Conservation (phyloP, 257 asterid genomes). For the Solanum tarijense region DNA sequence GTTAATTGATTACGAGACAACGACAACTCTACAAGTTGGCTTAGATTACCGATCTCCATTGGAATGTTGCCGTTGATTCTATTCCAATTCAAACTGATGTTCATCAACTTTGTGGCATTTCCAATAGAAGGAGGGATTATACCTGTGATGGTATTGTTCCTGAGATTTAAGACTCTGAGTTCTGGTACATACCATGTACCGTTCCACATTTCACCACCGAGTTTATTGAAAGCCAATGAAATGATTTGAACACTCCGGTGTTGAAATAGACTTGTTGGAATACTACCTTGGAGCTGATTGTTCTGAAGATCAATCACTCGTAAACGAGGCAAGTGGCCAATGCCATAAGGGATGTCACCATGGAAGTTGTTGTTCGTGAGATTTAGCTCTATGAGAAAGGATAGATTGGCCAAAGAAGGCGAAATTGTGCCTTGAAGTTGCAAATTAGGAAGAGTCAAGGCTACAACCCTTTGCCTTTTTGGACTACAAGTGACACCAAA, state of each 20-base stretch:
- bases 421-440: slow-evolving; percentile 19
- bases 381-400: slow-evolving; percentile 19
- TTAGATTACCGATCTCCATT: slow-evolving; percentile 1
- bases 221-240: slow-evolving; percentile 9
- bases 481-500: slow-evolving; percentile 18
- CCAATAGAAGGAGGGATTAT: not conserved
- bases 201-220: slow-evolving; percentile 8
- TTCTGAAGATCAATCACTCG: not conserved
- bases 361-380: slow-evolving; percentile 6
- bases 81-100: not conserved
- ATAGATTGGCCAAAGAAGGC: slow-evolving; percentile 17
- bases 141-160: slow-evolving; percentile 2
- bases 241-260: not conserved
- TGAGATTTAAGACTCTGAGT: slow-evolving; percentile 9
- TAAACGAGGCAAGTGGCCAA: slow-evolving; percentile 2
- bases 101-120: not conserved
- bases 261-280: slow-evolving; percentile 1
- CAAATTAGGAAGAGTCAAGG: slow-evolving; percentile 15
- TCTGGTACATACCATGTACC: not conserved
- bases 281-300: slow-evolving; percentile 3
- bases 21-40: not conserved
- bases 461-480: slow-evolving; percentile 6
- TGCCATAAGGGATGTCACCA: not conserved
- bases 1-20: slow-evolving; percentile 7
- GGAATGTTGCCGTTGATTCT: slow-evolving; percentile 9